Evolutionary conservation across 1,284 basidiomycete species (phyloP).

Genomic region (Ustilago shanxiensis): DNA sequence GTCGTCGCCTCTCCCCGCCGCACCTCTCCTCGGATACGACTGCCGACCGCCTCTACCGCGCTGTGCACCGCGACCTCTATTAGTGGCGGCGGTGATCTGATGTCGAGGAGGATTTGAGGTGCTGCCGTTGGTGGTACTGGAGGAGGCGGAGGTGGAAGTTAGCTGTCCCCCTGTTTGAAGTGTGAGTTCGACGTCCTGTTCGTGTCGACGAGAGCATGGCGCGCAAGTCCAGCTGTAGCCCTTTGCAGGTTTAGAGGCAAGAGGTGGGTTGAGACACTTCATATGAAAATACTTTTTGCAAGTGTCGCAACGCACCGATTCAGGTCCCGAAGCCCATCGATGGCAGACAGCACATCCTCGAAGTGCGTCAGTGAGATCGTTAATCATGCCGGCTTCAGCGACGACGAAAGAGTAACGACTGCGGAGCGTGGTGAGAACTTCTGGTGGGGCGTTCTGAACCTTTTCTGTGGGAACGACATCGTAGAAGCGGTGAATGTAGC

Average conservation of each 20-base stretch:
- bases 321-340: conserved; percentile 79
- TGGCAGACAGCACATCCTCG: conserved; percentile 87
- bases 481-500: conserved; percentile 97
- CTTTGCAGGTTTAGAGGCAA: conserved; percentile 93
- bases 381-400: conserved; percentile 89
- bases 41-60: conserved; percentile 24
- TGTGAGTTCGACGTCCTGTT: conserved; percentile 81
- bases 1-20: conserved; percentile 32
- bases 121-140: conserved; percentile 22
- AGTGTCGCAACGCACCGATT: conserved; percentile 91
- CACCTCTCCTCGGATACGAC: conserved; percentile 26
- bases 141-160: conserved; percentile 17
- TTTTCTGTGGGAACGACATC: conserved; percentile 90
- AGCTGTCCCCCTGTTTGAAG: conserved; percentile 44
- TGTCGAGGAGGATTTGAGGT: conserved; percentile 19
- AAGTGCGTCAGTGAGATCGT: conserved; percentile 87
- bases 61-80: conserved; percentile 38
- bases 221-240: conserved; percentile 99
- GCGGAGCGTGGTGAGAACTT: conserved; percentile 73
- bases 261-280: conserved; percentile 89
- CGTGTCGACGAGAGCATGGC: conserved; percentile 87
- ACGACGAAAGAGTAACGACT: conserved; percentile 93
- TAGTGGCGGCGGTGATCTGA: conserved; percentile 24
- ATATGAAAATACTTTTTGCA: conserved; percentile 97
- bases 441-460: conserved; percentile 79